A percentile compares a stretch with the other conserved stretches of the same genome.
Conservation (phyloP, 768 basidiomycete genomes). For the Suillus paluster region DNA sequence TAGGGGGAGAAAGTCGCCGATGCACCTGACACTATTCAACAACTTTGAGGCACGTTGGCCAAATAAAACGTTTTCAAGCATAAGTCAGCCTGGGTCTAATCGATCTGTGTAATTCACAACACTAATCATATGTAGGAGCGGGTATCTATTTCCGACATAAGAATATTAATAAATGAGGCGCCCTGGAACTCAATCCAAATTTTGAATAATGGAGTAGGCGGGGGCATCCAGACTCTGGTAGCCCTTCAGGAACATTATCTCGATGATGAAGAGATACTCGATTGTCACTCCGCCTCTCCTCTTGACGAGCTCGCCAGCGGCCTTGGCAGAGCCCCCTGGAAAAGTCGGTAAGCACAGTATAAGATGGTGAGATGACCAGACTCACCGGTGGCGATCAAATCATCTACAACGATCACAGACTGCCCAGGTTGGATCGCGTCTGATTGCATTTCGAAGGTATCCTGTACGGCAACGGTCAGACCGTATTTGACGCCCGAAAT, state of each 20-base stretch:
- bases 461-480: slow-evolving; percentile 49
- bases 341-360: slow-evolving; percentile 3
- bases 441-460: slow-evolving; percentile 94
- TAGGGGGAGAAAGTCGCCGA: neutral
- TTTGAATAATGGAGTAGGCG: slow-evolving; percentile 85
- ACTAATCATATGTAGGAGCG: slow-evolving; percentile 3
- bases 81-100: neutral
- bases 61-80: neutral
- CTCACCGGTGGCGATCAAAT: slow-evolving; percentile 93
- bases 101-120: no score
- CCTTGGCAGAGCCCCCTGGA: slow-evolving; percentile 89
- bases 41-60: no score
- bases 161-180: slow-evolving; percentile 30
- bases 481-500: slow-evolving; percentile 4
- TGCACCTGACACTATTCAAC: no score
- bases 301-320: slow-evolving; percentile 87
- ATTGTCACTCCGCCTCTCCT: slow-evolving; percentile 84
- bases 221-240: slow-evolving; percentile 82
- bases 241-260: slow-evolving; percentile 77
- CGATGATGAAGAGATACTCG: slow-evolving; percentile 95
- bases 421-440: slow-evolving; percentile 84
- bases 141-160: slow-evolving; percentile 4
- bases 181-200: slow-evolving; percentile 49
- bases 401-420: slow-evolving; percentile 88
- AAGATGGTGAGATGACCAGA: neutral